These are phyloP conservation scores for Fraxinus dipetala DNA, from an alignment of 305 asterid genomes.

Conservation along the genomic window DNA sequence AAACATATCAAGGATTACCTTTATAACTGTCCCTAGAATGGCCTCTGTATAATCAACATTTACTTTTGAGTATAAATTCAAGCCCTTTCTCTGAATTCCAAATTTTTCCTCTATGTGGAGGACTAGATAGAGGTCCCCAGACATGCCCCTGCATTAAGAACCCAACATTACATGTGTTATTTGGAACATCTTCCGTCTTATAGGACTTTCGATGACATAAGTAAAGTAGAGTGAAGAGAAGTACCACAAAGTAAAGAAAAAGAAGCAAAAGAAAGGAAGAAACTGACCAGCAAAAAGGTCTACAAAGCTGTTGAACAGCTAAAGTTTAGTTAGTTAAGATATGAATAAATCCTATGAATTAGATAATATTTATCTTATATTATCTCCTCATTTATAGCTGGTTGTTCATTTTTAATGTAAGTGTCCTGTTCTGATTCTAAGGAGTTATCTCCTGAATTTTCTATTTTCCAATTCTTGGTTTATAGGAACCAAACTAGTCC, in stretches of 20 bases:
- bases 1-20: conserved; percentile 40
- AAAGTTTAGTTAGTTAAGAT: not conserved
- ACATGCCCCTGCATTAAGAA: conserved; percentile 51
- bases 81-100: conserved; percentile 83
- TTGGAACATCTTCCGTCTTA: not conserved
- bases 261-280: not conserved
- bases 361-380: not conserved
- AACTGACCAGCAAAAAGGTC: not conserved
- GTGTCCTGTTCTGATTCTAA: not conserved
- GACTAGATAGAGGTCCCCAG: conserved; percentile 79
- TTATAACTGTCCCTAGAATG: conserved; percentile 70
- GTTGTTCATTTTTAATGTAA: not conserved
- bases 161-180: conserved; percentile 18
- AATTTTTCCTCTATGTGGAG: conserved; percentile 59
- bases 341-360: not conserved
- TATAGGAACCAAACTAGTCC: not conserved
- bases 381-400: not conserved
- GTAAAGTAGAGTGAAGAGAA: conserved; percentile 7
- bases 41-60: conserved; percentile 79
- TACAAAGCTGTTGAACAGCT: not conserved
- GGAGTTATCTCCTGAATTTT: not conserved
- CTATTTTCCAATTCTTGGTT: not conserved
- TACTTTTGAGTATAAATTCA: conserved; percentile 72
- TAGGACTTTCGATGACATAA: not conserved
- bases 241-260: conserved; percentile 10